Evolutionary conservation across 257 asterid genomes (phyloP).

Genomic region (Eucommia ulmoides): DNA sequence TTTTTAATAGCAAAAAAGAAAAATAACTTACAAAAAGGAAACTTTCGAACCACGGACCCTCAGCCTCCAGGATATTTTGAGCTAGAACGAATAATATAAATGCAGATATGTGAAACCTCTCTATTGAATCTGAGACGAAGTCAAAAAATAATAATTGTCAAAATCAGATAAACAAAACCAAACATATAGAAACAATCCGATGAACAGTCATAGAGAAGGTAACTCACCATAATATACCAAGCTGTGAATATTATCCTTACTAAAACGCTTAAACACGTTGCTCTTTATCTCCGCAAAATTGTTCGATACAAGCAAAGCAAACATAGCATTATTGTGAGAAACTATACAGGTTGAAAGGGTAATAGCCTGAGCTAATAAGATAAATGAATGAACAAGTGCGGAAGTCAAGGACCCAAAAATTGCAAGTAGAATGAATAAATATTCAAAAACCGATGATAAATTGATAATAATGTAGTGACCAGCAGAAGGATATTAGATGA

Average conservation of each 20-base stretch:
- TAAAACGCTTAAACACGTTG: constrained; percentile 83
- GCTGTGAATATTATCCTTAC: constrained; percentile 85
- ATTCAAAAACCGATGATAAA: neutral
- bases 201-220: constrained; percentile 9
- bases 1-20: no score
- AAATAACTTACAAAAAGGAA: constrained; percentile 71
- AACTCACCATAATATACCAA: constrained; percentile 82
- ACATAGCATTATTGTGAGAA: constrained; percentile 90
- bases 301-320: constrained; percentile 93
- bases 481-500: constrained; percentile 83
- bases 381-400: constrained; percentile 78
- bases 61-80: constrained; percentile 89
- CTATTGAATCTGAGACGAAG: constrained; percentile 64
- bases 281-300: constrained; percentile 96
- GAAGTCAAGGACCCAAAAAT: constrained; percentile 47
- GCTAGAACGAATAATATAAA: constrained; percentile 91
- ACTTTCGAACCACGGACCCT: constrained; percentile 91
- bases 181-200: constrained; percentile 2
- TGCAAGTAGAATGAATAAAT: constrained; percentile 9
- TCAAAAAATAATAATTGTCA: neutral
- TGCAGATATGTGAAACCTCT: constrained; percentile 92
- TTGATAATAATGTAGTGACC: constrained; percentile 7
- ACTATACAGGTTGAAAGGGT: constrained; percentile 93
- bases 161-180: constrained; percentile 1
- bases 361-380: constrained; percentile 94